Evolutionary conservation across 192 early-diverging fungal species (phyloP), one percentile per base, ranked within the genome.

Genomic region (Dimargaris verticillata): DNA sequence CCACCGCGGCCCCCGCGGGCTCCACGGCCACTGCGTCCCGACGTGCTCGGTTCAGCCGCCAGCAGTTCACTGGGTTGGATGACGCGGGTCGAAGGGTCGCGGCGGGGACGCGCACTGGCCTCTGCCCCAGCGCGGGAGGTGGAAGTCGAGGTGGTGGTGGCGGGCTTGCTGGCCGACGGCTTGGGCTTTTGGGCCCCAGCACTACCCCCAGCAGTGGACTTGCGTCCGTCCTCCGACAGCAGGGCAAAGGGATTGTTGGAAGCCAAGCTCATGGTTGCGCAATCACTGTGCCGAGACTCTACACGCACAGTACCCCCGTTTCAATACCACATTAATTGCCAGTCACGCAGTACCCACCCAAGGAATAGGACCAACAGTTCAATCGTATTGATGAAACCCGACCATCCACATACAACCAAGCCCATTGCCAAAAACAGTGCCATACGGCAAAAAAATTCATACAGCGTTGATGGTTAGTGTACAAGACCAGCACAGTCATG

Each of bases 161-260:
- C 61, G 54, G 20, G 20, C 49, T 64, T 62, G 51, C 61, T 51
- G 48, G 65, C 62, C 49, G 64, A 64, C 67, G 75, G 65, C 61
- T 64, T 62, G 9, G 65, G 65, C 61, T 72, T 68, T 64, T 71
- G 70, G 61, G 50, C 61, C 54, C 62, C 64, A 33, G 68, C 61
- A 26, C 65, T 68, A 66, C 63, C 61, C 26, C 64, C 69, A 54
- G 74, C 70, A 42, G 68, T 64, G 57, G 70, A 72, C 66, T 73
- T 74, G 57, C 61, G 69, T 22, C 71, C 79, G 63, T 80, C 75
- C 63, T 84, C 79, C 68, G 74, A 70, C 67, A 86, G 72, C 71
- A 86, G 75, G 50, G 79, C 78, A 64, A 84, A 90, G 64, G 72
- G 74, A 73, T 83, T 84, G 62, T 78, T 70, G 62, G 83, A 83